Evolutionary conservation across 805 yeast species (phyloP).

Genomic region (Spathaspora arborariae): DNA sequence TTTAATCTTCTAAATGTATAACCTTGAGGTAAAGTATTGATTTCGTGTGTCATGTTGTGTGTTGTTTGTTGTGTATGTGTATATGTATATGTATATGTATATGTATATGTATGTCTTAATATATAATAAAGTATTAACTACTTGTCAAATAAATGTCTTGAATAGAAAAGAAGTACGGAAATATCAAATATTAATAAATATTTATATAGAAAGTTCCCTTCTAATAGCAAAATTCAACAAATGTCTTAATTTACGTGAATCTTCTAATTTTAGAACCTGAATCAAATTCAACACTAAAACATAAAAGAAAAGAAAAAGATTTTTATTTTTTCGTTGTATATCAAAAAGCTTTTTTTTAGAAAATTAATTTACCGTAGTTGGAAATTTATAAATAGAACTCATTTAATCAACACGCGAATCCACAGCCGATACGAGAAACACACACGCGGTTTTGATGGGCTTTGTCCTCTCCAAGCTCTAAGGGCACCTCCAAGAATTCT

Average conservation of each 20-base stretch:
- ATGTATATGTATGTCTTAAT: not conserved
- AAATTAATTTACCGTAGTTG: no score
- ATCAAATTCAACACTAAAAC: not conserved
- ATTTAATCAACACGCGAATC: no score
- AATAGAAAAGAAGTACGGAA: not conserved
- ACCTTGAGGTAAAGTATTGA: constrained; percentile 52
- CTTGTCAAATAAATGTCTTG: not conserved
- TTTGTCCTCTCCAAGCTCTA: no score
- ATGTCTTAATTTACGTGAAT: not conserved
- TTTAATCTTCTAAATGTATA: constrained; percentile 60
- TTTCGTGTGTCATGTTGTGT: constrained; percentile 4
- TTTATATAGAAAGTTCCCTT: not conserved
- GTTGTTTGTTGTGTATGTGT: no score
- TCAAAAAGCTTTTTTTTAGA: no score
- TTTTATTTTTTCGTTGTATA: not conserved
- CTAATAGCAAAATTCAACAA: not conserved
- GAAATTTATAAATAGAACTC: no score
- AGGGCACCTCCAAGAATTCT: no score
- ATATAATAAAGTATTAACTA: no score
- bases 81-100: no score
- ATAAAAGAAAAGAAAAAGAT: not conserved
- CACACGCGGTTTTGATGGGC: no score
- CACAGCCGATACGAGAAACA: no score
- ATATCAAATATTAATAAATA: not conserved
- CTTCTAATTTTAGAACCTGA: not conserved